Conservation (phyloP, 177 flowering plant genomes). For the Vitis hybrid region DNA sequence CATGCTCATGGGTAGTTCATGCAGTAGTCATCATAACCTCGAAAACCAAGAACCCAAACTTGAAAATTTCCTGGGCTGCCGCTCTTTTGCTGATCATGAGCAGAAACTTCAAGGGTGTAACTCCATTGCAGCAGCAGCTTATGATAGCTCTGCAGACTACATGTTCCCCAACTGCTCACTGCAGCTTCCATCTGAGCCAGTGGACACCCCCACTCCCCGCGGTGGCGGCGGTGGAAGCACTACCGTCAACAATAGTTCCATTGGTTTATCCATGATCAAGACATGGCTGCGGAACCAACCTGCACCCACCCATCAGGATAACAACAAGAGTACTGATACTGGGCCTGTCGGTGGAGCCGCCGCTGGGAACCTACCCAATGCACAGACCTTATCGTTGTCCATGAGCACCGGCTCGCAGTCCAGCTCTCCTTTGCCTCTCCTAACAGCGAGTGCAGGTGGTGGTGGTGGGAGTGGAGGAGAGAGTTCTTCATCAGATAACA, state of each 20-base stretch:
- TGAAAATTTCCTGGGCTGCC: constrained; percentile 75
- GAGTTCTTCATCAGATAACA: constrained; percentile 40
- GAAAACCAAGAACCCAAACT: constrained; percentile 62
- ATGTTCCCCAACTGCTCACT: constrained; percentile 38
- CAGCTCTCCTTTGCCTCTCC: constrained; percentile 37
- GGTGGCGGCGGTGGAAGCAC: constrained; percentile 9
- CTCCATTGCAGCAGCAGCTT: constrained; percentile 6
- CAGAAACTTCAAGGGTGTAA: constrained; percentile 21
- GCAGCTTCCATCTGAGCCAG: constrained; percentile 30
- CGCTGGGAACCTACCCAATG: constrained; percentile 19
- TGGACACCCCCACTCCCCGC: not conserved
- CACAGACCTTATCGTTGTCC: constrained; percentile 68
- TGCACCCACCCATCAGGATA: constrained; percentile 27
- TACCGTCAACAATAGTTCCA: constrained; percentile 26
- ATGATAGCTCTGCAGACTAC: constrained; percentile 24
- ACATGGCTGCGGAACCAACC: constrained; percentile 78
- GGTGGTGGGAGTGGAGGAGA: constrained; percentile 31
- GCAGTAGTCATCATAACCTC: constrained; percentile 30
- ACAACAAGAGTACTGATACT: constrained; percentile 10
- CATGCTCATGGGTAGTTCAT: constrained; percentile 43
- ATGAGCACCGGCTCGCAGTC: constrained; percentile 74
- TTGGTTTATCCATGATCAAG: constrained; percentile 85
- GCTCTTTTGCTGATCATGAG: constrained; percentile 40
- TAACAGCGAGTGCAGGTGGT: constrained; percentile 15
- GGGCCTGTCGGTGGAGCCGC: constrained; percentile 5